Evolutionary conservation across 2,329 filamentous ascomycete genomes (phyloP).

Genomic region (Pseudogymnoascus sp.): DNA sequence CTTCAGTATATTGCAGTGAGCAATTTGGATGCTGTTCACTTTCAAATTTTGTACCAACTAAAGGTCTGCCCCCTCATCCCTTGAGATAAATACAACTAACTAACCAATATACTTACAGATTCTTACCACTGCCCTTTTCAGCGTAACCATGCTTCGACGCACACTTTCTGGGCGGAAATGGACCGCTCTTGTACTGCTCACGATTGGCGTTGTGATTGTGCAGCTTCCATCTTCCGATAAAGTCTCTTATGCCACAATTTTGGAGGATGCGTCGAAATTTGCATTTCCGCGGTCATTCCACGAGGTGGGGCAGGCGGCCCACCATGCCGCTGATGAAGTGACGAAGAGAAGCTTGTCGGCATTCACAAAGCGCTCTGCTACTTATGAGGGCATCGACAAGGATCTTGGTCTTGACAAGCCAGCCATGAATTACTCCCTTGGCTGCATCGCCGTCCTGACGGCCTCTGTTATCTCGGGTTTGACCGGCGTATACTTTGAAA

Average conservation of each 20-base stretch:
- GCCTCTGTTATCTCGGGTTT: slow-evolving; percentile 76
- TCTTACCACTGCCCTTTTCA: slow-evolving; percentile 81
- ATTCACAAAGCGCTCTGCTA: slow-evolving; percentile 66
- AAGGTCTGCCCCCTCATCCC: slow-evolving; percentile 47
- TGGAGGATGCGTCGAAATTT: slow-evolving; percentile 42
- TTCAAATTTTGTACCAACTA: slow-evolving; percentile 87
- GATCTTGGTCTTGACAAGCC: slow-evolving; percentile 43
- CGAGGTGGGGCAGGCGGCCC: slow-evolving; percentile 57
- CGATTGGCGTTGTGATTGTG: slow-evolving; percentile 75
- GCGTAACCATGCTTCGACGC: slow-evolving; percentile 66
- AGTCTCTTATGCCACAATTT: slow-evolving; percentile 52
- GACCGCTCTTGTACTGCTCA: slow-evolving; percentile 70
- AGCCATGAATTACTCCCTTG: slow-evolving; percentile 69
- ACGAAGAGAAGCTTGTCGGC: slow-evolving; percentile 39
- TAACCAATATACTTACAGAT: slow-evolving; percentile 43
- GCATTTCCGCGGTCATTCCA: slow-evolving; percentile 75
- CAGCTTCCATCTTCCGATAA: slow-evolving; percentile 61
- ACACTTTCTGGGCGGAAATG: slow-evolving; percentile 66
- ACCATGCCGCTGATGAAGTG: slow-evolving; percentile 42
- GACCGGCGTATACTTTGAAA: slow-evolving; percentile 83
- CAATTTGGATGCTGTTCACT: slow-evolving; percentile 85
- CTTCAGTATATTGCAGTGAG: slow-evolving; percentile 86
- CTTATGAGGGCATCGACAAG: slow-evolving; percentile 79
- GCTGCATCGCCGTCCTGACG: slow-evolving; percentile 67
- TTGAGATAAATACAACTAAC: background rate